Base-by-base conservation (phyloP, 495 filamentous ascomycete genomes). In the Lophiostoma macrostomum region DNA sequence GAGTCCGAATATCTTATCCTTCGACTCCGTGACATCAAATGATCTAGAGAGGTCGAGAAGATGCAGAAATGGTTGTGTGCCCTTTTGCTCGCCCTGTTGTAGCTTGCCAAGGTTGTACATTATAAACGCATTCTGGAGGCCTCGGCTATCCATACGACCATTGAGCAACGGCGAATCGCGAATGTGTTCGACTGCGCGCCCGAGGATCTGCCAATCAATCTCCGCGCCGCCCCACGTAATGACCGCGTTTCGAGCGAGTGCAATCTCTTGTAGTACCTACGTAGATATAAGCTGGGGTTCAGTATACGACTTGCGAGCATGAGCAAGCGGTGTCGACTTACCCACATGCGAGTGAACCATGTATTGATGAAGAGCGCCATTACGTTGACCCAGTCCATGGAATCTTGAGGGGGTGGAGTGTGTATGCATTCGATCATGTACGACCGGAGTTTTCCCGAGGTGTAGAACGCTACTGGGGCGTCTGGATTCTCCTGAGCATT, bases 261-360 rank as follows among this genome's bases (percentile, higher is more conserved):
- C 45, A 30, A 61, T 57, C 22, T 61, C 58, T 42, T 61, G 58
- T 2, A 61, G 18, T 4, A 61, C n/a, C n/a, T n/a, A n/a, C n/a
- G n/a, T n/a, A n/a, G n/a, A n/a, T n/a, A n/a, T n/a, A n/a, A n/a
- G n/a, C n/a, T n/a, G n/a, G n/a, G n/a, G n/a, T n/a, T n/a, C n/a
- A n/a, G n/a, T n/a, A n/a, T n/a, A n/a, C n/a, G n/a, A n/a, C n/a
- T n/a, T n/a, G n/a, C n/a, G n/a, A n/a, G n/a, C n/a, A n/a, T n/a
- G n/a, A n/a, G n/a, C n/a, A n/a, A n/a, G n/a, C n/a, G n/a, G n/a
- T n/a, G n/a, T n/a, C n/a, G n/a, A n/a, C n/a, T n/a, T n/a, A n/a
- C 58, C 58, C 58, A 61, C 52, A 61, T 56, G 25, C 58, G 58
- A 10, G 39, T 7, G 47, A 56, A 61, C 58, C 57, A 60, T 0